Evolutionary conservation across 1,284 basidiomycete genomes (phyloP).

Genomic region (Apiotrichum siamense): DNA sequence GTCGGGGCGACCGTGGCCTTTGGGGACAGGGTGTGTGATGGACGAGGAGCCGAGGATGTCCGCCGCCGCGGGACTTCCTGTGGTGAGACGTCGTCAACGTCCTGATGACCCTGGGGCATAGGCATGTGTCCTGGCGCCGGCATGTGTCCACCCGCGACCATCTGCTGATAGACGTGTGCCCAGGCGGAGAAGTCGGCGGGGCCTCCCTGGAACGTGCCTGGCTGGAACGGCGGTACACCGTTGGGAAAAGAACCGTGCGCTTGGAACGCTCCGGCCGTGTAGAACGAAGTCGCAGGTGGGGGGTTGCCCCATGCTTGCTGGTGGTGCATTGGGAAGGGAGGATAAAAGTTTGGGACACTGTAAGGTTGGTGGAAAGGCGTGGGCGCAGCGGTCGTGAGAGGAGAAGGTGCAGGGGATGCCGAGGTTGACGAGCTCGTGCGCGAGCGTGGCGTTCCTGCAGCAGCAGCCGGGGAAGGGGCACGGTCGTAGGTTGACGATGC

Average conservation of each 20-base stretch:
- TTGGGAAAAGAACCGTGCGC: conserved; percentile 9
- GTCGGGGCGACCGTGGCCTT: conserved; percentile 5
- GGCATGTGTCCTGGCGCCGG: conserved; percentile 21
- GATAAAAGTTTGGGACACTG: background rate
- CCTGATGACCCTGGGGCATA: conserved; percentile 15
- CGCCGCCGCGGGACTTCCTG: conserved; percentile 16
- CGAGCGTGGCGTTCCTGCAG: conserved; percentile 5
- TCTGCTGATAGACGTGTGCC: conserved; percentile 45
- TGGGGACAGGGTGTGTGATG: background rate
- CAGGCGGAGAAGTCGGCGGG: conserved; percentile 42
- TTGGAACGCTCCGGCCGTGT: conserved; percentile 34
- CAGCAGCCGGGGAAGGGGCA: conserved; percentile 18
- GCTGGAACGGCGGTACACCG: conserved; percentile 17
- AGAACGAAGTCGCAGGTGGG: background rate
- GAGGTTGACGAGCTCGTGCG: conserved; percentile 19
- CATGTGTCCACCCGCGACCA: conserved; percentile 34
- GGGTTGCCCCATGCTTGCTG: background rate
- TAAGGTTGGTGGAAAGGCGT: conserved; percentile 15
- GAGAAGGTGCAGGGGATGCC: conserved; percentile 17
- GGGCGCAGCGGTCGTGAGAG: conserved; percentile 14
- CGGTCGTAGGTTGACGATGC: conserved; percentile 22
- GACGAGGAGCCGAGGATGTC: conserved; percentile 27
- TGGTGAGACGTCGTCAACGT: conserved; percentile 11
- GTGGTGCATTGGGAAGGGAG: conserved; percentile 3
- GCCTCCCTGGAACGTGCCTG: conserved; percentile 17